Conservation (phyloP, 2,329 filamentous ascomycete genomes). For the Talaromyces sp. region DNA sequence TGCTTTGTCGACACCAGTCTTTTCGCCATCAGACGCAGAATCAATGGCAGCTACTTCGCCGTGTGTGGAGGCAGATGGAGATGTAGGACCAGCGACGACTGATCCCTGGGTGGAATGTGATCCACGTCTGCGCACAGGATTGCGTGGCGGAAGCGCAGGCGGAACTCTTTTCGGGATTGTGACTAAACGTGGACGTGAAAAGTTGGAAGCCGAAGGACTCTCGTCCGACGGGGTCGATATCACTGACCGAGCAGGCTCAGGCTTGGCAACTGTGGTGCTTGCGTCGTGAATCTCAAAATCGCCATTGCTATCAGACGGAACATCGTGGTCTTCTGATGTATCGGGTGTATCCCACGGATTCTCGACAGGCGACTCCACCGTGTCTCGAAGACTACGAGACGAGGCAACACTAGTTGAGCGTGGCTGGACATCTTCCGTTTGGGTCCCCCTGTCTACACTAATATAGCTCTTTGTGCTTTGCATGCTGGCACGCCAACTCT, state of each 20-base stretch:
- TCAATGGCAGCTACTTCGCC: slow-evolving; percentile 21
- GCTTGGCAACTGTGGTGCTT: slow-evolving; percentile 51
- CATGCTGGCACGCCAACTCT: slow-evolving; percentile 70
- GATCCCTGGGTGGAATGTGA: slow-evolving; percentile 26
- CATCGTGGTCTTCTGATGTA: slow-evolving; percentile 25
- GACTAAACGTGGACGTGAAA: slow-evolving; percentile 75
- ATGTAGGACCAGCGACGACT: slow-evolving; percentile 25
- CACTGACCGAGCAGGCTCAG: slow-evolving; percentile 40
- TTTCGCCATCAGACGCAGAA: slow-evolving; percentile 16
- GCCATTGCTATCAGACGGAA: slow-evolving; percentile 21
- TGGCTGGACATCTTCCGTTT: slow-evolving; percentile 59
- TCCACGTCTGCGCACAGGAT: slow-evolving; percentile 49
- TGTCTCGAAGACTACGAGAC: slow-evolving; percentile 29
- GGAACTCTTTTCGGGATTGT: slow-evolving; percentile 76
- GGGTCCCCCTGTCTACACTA: slow-evolving; percentile 61
- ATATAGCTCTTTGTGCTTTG: slow-evolving; percentile 54
- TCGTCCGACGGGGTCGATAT: slow-evolving; percentile 33
- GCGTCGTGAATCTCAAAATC: slow-evolving; percentile 42
- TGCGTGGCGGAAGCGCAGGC: slow-evolving; percentile 74
- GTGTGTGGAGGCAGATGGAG: slow-evolving; percentile 24
- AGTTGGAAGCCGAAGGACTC: slow-evolving; percentile 62
- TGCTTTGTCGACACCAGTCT: slow-evolving; percentile 18
- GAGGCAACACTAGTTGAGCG: slow-evolving; percentile 36
- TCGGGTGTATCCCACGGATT: slow-evolving; percentile 26
- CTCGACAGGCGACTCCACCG: slow-evolving; percentile 20